Evolutionary conservation across 768 basidiomycete species (phyloP).

Genomic region (Leccinum sublutescens): DNA sequence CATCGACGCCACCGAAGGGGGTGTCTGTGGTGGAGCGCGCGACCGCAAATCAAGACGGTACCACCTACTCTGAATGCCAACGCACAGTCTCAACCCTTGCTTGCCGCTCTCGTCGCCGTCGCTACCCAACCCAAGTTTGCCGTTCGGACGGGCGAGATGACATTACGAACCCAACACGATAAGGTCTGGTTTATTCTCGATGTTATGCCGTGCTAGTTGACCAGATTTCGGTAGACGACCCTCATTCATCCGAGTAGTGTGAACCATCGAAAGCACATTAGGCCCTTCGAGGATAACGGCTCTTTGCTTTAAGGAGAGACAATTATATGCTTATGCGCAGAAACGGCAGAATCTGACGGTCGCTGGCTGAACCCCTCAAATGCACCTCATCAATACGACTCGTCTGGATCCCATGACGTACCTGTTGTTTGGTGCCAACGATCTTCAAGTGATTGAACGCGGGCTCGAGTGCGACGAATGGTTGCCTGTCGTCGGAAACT

Average conservation of each 20-base stretch:
- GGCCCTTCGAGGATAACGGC: slow-evolving; percentile 19
- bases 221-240: slow-evolving; percentile 45
- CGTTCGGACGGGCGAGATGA: slow-evolving; percentile 65
- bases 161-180: slow-evolving; percentile 73
- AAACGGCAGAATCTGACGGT: slow-evolving; percentile 75
- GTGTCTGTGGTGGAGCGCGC: slow-evolving; percentile 33
- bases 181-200: slow-evolving; percentile 52
- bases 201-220: slow-evolving; percentile 12
- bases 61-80: slow-evolving; percentile 72
- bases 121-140: slow-evolving; percentile 92
- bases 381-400: slow-evolving; percentile 76
- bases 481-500: slow-evolving; percentile 77
- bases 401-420: slow-evolving; percentile 87
- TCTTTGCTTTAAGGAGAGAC: slow-evolving; percentile 45
- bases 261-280: slow-evolving; percentile 61
- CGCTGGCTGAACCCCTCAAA: slow-evolving; percentile 50
- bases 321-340: slow-evolving; percentile 79
- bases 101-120: slow-evolving; percentile 81
- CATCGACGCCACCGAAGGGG: slow-evolving; percentile 77
- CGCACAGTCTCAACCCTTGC: slow-evolving; percentile 68
- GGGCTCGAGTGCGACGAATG: slow-evolving; percentile 89
- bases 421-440: slow-evolving; percentile 86
- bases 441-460: slow-evolving; percentile 62
- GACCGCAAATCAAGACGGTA: slow-evolving; percentile 40
- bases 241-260: slow-evolving; percentile 87